A percentile compares a stretch with the other conserved stretches of the same genome.
Evolutionary conservation across 1,139 yeast species (phyloP).

Genomic region (Meyerozyma guilliermondii): DNA sequence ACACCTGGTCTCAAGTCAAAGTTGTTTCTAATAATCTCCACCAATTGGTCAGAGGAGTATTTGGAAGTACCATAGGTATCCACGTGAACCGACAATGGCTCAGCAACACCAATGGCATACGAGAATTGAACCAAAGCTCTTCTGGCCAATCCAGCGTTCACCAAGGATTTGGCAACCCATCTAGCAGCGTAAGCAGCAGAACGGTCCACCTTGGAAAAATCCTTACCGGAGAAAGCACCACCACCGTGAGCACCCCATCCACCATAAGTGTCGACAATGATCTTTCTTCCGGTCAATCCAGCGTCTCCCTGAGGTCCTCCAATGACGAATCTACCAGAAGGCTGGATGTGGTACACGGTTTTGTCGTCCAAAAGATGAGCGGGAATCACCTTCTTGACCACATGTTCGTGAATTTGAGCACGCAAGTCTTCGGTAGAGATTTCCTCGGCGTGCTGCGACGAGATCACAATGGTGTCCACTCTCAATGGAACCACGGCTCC

Average conservation of each 20-base stretch:
- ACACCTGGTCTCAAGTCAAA: slow-evolving; percentile 99
- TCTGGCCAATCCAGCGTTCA: slow-evolving; percentile 90
- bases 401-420: slow-evolving; percentile 66
- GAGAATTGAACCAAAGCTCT: slow-evolving; percentile 98
- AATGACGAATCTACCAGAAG: slow-evolving; percentile 98
- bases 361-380: slow-evolving; percentile 85
- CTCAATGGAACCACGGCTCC: slow-evolving; percentile 95
- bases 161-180: slow-evolving; percentile 99
- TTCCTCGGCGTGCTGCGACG: slow-evolving; percentile 96
- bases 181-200: slow-evolving; percentile 99
- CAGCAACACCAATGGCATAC: slow-evolving; percentile 99
- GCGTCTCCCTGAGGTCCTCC: slow-evolving; percentile 99
- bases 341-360: slow-evolving; percentile 97
- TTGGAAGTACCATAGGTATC: slow-evolving; percentile 98
- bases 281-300: slow-evolving; percentile 99
- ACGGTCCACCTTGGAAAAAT: slow-evolving; percentile 99
- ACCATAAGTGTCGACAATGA: slow-evolving; percentile 99
- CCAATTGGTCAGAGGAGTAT: slow-evolving; percentile 83
- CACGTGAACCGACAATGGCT: slow-evolving; percentile 95
- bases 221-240: slow-evolving; percentile 99
- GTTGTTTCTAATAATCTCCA: slow-evolving; percentile 84
- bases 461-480: slow-evolving; percentile 96
- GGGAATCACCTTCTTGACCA: slow-evolving; percentile 90
- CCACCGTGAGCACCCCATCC: slow-evolving; percentile 99
- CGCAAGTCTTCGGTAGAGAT: slow-evolving; percentile 92